These are phyloP conservation scores for Pyrenophora graminea DNA, from an alignment of 2,329 filamentous ascomycete species.

Conservation along the genomic window DNA sequence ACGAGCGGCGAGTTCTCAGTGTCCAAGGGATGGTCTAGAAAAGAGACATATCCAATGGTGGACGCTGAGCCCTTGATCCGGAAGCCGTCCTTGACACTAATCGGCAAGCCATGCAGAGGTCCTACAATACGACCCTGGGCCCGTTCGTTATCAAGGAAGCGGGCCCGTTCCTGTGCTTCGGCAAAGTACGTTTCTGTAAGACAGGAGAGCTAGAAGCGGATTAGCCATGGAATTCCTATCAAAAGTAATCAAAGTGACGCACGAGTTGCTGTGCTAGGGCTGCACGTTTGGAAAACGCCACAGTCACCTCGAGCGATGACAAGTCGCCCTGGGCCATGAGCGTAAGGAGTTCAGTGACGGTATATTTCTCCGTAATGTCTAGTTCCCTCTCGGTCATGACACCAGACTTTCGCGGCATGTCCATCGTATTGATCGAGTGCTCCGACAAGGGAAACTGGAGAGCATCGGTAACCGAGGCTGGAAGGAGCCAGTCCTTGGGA, in stretches of 20 bases:
- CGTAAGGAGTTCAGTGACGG: constrained; percentile 44
- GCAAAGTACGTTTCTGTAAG: constrained; percentile 60
- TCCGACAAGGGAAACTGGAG: constrained; percentile 2
- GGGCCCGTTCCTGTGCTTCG: constrained; percentile 54
- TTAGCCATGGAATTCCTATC: background rate
- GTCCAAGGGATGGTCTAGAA: constrained; percentile 58
- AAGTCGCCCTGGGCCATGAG: constrained; percentile 46
- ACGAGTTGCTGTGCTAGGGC: constrained; percentile 58
- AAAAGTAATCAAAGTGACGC: constrained; percentile 2
- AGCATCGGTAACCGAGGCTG: constrained; percentile 3
- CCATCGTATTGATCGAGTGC: constrained; percentile 35
- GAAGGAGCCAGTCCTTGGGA: constrained; percentile 49
- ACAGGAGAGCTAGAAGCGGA: constrained; percentile 56
- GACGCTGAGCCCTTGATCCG: constrained; percentile 60
- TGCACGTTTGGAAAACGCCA: constrained; percentile 57
- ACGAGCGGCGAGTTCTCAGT: constrained; percentile 58
- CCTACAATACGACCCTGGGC: constrained; percentile 51
- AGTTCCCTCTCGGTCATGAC: constrained; percentile 58
- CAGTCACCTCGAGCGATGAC: constrained; percentile 55
- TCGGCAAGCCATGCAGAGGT: constrained; percentile 68
- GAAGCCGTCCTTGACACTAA: constrained; percentile 71
- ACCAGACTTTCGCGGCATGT: constrained; percentile 57
- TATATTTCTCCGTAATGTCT: constrained; percentile 49
- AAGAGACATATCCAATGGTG: constrained; percentile 61
- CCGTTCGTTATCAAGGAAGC: constrained; percentile 55